Evolutionary conservation across 164 flowering plant genomes (phyloP).

Genomic region (Magnolia officinalis): DNA sequence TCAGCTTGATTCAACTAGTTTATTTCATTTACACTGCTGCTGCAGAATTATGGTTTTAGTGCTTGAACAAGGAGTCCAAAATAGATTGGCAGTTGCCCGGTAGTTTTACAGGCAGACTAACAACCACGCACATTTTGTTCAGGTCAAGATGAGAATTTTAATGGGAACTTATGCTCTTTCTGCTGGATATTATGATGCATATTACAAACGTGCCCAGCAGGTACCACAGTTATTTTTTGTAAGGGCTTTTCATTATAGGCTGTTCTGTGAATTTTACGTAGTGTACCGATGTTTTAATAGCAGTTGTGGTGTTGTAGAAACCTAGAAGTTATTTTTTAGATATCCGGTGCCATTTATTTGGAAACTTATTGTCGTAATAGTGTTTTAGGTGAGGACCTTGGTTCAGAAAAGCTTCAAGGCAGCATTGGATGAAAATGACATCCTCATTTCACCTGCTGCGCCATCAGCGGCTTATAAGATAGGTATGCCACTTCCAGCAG

Average conservation of each 20-base stretch:
- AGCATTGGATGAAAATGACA: slow-evolving; percentile 73
- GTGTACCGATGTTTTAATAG: too few relatives aligned
- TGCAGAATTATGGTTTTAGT: not conserved
- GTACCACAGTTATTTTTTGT: slow-evolving; percentile 27
- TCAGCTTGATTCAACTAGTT: not conserved
- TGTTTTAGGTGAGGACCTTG: slow-evolving; percentile 85
- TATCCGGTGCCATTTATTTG: too few relatives aligned
- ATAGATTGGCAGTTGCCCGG: not conserved
- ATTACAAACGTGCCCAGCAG: slow-evolving; percentile 99
- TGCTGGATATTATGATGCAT: slow-evolving; percentile 98
- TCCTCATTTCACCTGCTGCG: slow-evolving; percentile 92
- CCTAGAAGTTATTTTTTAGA: too few relatives aligned
- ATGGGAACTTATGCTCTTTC: slow-evolving; percentile 99
- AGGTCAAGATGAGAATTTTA: slow-evolving; percentile 96
- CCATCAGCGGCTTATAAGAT: slow-evolving; percentile 92
- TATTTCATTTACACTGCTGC: not conserved
- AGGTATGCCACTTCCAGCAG: slow-evolving; percentile 40
- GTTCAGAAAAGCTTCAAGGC: slow-evolving; percentile 53
- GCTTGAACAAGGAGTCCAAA: not conserved
- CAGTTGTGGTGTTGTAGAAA: slow-evolving; percentile 1
- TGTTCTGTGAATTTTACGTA: not conserved
- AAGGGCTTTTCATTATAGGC: not conserved
- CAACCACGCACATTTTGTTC: slow-evolving; percentile 13
- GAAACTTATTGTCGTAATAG: slow-evolving; percentile 26
- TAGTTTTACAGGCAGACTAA: slow-evolving; percentile 1